These are phyloP conservation scores for Penicillium cataractarum DNA, from an alignment of 495 filamentous ascomycete species.

Conservation along the genomic window DNA sequence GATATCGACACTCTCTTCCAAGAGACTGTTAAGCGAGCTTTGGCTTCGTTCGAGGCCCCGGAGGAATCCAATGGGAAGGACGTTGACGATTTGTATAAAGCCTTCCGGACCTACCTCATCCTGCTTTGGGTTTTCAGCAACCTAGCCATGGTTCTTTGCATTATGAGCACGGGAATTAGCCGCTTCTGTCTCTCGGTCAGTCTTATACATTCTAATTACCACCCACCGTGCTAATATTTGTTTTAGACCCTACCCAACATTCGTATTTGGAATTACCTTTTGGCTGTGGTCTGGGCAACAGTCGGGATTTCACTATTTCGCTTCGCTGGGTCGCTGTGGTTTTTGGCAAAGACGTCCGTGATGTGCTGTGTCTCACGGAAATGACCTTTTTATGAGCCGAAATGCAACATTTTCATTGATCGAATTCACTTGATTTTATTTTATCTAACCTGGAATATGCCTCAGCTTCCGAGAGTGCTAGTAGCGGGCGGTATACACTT, in stretches of 20 bases:
- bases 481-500: too few species aligned
- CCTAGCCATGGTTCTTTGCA: slow-evolving; percentile 73
- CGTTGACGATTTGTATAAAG: slow-evolving; percentile 94
- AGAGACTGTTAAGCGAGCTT: slow-evolving; percentile 90
- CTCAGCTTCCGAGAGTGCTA: too few species aligned
- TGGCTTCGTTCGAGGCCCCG: slow-evolving; percentile 71
- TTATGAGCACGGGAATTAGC: slow-evolving; percentile 77
- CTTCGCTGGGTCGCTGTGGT: slow-evolving; percentile 27
- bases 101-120: slow-evolving; percentile 90
- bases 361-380: slow-evolving; percentile 23
- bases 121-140: slow-evolving; percentile 92
- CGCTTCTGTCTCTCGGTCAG: slow-evolving; percentile 79
- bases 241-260: slow-evolving; percentile 18
- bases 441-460: too few species aligned
- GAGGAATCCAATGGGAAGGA: slow-evolving; percentile 71
- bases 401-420: too few species aligned
- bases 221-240: background rate
- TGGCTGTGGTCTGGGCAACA: slow-evolving; percentile 24
- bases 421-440: too few species aligned
- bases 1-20: slow-evolving; percentile 97
- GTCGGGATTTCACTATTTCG: slow-evolving; percentile 30
- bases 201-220: too few species aligned
- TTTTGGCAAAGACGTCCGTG: slow-evolving; percentile 23
- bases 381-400: background rate
- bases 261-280: slow-evolving; percentile 28